A percentile compares a stretch with the other conserved stretches of the same genome.
These are phyloP conservation scores for Monosporascus sp. DNA, from an alignment of 2,329 filamentous ascomycete species.

Conservation along the genomic window DNA sequence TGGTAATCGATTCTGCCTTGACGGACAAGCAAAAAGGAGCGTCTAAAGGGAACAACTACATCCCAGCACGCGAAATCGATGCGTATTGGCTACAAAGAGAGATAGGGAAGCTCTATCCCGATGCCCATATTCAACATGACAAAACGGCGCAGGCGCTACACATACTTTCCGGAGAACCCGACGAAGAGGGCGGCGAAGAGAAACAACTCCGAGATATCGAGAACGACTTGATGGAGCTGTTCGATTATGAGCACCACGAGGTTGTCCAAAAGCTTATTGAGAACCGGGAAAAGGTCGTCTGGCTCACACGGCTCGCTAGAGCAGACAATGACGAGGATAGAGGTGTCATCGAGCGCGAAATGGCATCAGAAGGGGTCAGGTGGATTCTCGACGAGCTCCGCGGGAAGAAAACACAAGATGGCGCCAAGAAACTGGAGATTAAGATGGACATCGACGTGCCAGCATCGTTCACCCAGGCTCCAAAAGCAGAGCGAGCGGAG, in stretches of 20 bases:
- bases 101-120: slow-evolving; percentile 80
- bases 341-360: slow-evolving; percentile 77
- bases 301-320: slow-evolving; percentile 83
- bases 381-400: slow-evolving; percentile 84
- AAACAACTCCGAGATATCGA: slow-evolving; percentile 88
- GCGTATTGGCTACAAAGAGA: slow-evolving; percentile 96
- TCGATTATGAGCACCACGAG: slow-evolving; percentile 94
- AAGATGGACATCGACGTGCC: slow-evolving; percentile 91
- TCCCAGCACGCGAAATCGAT: slow-evolving; percentile 86
- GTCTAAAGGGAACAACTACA: slow-evolving; percentile 52
- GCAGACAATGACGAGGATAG: slow-evolving; percentile 76
- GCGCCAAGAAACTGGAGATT: slow-evolving; percentile 71
- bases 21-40: slow-evolving; percentile 41
- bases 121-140: slow-evolving; percentile 88
- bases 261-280: slow-evolving; percentile 85
- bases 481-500: slow-evolving; percentile 54
- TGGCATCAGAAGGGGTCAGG: slow-evolving; percentile 81
- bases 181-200: slow-evolving; percentile 68
- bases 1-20: slow-evolving; percentile 72
- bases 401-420: slow-evolving; percentile 60
- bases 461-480: slow-evolving; percentile 46
- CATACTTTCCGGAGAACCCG: slow-evolving; percentile 72
- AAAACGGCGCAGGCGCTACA: slow-evolving; percentile 82
- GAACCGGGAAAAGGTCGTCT: slow-evolving; percentile 91
- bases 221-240: slow-evolving; percentile 96